These are phyloP conservation scores for Ensete glaucum DNA, from an alignment of 176 grass and related monocot species.

Conservation along the genomic window DNA sequence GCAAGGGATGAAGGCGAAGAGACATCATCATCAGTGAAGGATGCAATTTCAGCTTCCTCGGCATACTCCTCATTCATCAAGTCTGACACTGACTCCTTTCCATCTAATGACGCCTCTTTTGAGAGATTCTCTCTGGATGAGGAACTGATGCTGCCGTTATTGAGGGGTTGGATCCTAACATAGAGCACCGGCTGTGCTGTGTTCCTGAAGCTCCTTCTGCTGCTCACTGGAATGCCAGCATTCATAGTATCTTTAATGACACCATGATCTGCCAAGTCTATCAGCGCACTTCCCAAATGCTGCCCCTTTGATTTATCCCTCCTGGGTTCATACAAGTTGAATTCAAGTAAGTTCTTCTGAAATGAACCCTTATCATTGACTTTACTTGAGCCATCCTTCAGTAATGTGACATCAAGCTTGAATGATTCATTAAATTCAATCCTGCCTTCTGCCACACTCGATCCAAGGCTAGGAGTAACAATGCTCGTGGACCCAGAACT, in stretches of 20 bases:
- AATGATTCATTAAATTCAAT: conserved; percentile 94
- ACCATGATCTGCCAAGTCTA: conserved; percentile 81
- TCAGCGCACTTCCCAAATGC: conserved; percentile 55
- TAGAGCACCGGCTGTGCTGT: conserved; percentile 55
- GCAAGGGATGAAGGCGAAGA: conserved; percentile 20
- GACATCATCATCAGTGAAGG: conserved; percentile 80
- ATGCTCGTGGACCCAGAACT: conserved; percentile 62
- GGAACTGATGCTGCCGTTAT: conserved; percentile 36
- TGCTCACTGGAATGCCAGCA: conserved; percentile 55
- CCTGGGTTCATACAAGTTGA: conserved; percentile 82
- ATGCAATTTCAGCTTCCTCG: conserved; percentile 73
- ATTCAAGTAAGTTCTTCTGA: conserved; percentile 87
- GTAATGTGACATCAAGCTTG: conserved; percentile 58
- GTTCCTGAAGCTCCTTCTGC: conserved; percentile 72
- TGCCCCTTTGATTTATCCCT: conserved; percentile 88
- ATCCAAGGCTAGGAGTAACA: conserved; percentile 38
- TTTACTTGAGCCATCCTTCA: conserved; percentile 63
- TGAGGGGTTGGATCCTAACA: conserved; percentile 59
- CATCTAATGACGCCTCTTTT: conserved; percentile 56
- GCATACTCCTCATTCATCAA: conserved; percentile 55
- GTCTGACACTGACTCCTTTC: conserved; percentile 44
- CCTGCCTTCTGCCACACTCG: conserved; percentile 33
- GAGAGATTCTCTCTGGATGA: conserved; percentile 41
- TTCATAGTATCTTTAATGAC: conserved; percentile 53
- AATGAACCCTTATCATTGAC: conserved; percentile 36